phyloP scores from a whole-genome alignment of 129 eudicot species.

The Kitagawia praeruptora region DNA sequence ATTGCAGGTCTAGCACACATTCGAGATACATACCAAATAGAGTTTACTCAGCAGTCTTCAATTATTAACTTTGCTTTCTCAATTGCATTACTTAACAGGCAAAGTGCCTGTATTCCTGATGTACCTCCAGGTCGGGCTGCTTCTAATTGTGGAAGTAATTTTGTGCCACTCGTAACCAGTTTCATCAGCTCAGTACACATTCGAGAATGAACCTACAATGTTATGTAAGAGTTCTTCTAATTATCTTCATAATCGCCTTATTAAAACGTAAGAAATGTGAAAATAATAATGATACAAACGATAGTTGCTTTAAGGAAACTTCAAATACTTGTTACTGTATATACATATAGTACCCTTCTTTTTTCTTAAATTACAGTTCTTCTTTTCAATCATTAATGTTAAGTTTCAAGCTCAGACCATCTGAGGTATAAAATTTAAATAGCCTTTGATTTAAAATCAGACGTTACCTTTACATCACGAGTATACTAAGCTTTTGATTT shows the following conservation, averaged over 20 bases:
- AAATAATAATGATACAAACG: neutral
- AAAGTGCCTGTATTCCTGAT: conserved; percentile 62
- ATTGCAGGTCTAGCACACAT: too few species aligned
- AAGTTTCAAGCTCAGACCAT: too few species aligned
- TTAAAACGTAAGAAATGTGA: neutral
- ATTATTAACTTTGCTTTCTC: conserved; percentile 42
- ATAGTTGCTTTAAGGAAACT: too few species aligned
- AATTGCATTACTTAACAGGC: conserved; percentile 37
- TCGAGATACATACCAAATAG: conserved; percentile 67
- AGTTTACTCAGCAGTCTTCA: conserved; percentile 70
- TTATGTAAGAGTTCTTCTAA: neutral
- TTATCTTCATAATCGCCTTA: conserved; percentile 1
- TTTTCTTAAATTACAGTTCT: too few species aligned
- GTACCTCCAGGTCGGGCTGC: conserved; percentile 75
- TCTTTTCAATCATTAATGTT: too few species aligned
- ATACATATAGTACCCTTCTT: too few species aligned
- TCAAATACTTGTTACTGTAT: too few species aligned
- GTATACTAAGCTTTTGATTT: too few species aligned
- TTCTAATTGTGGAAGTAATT: conserved; percentile 57
- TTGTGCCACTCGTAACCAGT: conserved; percentile 35
- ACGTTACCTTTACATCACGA: conserved; percentile 42
- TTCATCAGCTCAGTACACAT: conserved; percentile 53
- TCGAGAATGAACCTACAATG: conserved; percentile 58
- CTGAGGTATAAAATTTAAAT: too few species aligned
- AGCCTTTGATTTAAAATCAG: neutral